Evolutionary conservation across 495 filamentous ascomycete genomes (phyloP).

Genomic region (Aspergillus heteromorphus): DNA sequence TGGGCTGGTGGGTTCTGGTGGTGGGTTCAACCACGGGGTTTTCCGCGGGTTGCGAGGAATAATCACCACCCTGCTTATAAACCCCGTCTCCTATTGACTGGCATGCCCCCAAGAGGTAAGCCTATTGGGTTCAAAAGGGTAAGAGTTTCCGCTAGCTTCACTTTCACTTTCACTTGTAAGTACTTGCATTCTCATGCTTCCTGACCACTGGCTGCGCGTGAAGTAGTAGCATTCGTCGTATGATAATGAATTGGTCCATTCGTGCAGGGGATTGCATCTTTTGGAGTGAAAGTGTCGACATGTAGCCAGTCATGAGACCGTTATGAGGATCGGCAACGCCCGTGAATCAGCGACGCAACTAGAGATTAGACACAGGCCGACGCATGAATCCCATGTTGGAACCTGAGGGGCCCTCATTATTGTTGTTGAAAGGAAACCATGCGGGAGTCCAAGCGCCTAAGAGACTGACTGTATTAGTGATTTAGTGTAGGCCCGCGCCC

Average conservation of each 20-base stretch:
- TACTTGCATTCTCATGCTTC: too few species aligned
- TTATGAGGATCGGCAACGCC: neutral
- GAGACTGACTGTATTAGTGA: too few species aligned
- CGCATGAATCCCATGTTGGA: too few species aligned
- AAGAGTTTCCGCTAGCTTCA: neutral
- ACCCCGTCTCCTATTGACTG: neutral
- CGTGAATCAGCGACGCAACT: neutral
- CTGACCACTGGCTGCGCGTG: too few species aligned
- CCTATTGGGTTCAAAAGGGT: neutral
- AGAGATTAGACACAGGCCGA: too few species aligned
- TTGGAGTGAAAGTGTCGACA: neutral
- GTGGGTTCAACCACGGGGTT: neutral
- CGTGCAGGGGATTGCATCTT: neutral
- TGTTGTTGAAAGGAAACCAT: too few species aligned
- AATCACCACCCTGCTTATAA: neutral
- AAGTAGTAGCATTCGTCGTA: neutral
- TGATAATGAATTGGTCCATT: neutral
- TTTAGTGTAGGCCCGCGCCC: too few species aligned
- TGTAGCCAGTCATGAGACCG: neutral
- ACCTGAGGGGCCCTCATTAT: too few species aligned
- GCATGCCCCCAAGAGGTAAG: neutral
- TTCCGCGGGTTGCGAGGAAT: neutral
- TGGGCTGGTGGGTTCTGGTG: neutral
- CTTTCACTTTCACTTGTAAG: neutral
- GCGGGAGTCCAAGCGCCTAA: neutral